phyloP scores from a whole-genome alignment of 768 basidiomycete species.

The Hortiboletus flavorubellus region DNA sequence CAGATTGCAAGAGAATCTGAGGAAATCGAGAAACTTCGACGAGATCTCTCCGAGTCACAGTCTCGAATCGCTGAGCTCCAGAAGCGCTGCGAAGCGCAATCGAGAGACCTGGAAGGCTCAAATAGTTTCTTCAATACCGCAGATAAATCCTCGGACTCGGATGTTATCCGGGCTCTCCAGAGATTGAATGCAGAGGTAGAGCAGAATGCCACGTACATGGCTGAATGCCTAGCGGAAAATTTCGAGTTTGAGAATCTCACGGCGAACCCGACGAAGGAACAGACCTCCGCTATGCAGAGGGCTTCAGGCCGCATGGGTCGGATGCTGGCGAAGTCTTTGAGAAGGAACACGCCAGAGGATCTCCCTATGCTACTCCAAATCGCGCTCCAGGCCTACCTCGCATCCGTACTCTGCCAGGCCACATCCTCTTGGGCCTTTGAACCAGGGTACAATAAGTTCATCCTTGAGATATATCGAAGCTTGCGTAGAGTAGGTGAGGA shows the following conservation, averaged over 20 bases:
- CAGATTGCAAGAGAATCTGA: background rate
- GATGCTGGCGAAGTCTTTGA: background rate
- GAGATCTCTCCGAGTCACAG: constrained; percentile 1
- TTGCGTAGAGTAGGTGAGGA: constrained; percentile 7
- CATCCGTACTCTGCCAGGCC: background rate
- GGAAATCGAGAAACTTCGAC: constrained; percentile 4
- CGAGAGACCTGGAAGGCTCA: constrained; percentile 8
- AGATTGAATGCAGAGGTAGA: constrained; percentile 13
- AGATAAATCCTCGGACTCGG: constrained; percentile 13
- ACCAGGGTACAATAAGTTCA: constrained; percentile 1
- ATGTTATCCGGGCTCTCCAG: constrained; percentile 3
- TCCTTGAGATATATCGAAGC: constrained; percentile 7
- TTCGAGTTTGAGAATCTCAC: background rate
- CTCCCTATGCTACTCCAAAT: constrained; percentile 9
- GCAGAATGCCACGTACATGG: constrained; percentile 9
- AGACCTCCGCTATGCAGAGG: background rate
- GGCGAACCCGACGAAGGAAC: background rate
- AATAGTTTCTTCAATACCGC: constrained; percentile 3
- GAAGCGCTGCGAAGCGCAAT: constrained; percentile 9
- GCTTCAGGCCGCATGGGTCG: background rate
- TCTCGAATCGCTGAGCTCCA: background rate
- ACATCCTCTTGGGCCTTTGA: constrained; percentile 9
- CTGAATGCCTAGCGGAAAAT: background rate
- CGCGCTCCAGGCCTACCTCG: constrained; percentile 9
- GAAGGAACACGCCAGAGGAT: background rate